A percentile compares a stretch with the other conserved stretches of the same genome.
phyloP scores from a whole-genome alignment of 345 rosid species.

The Populus simonii region DNA sequence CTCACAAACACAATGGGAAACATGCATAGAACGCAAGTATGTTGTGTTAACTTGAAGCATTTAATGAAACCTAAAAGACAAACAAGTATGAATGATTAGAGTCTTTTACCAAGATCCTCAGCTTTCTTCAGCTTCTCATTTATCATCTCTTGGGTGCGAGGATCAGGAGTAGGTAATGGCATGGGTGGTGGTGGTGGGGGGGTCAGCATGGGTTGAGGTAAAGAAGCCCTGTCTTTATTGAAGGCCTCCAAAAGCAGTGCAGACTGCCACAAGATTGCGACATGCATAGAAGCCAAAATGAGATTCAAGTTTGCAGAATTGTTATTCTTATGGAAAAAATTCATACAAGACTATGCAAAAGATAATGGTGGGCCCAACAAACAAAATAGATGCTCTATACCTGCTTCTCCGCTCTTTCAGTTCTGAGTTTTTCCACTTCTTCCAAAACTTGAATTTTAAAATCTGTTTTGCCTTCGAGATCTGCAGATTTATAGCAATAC shows the following conservation, averaged over 20 bases:
- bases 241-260: conserved; percentile 93
- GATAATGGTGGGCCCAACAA: not conserved
- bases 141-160: conserved; percentile 96
- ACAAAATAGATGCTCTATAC: conserved; percentile 30
- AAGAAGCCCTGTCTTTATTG: conserved; percentile 93
- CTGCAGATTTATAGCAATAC: conserved; percentile 32
- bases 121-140: conserved; percentile 98
- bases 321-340: not conserved
- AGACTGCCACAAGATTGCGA: conserved; percentile 46
- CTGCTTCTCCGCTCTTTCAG: conserved; percentile 92
- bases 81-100: not conserved
- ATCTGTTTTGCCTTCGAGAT: conserved; percentile 93
- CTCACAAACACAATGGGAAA: not conserved
- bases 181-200: conserved; percentile 68
- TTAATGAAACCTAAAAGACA: not conserved
- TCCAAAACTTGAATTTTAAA: conserved; percentile 84
- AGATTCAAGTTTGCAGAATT: not conserved
- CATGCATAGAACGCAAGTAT: not conserved
- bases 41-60: not conserved
- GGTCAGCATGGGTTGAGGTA: conserved; percentile 82
- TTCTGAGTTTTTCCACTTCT: conserved; percentile 88
- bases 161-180: conserved; percentile 70
- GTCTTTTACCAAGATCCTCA: conserved; percentile 81
- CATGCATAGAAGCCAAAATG: not conserved
- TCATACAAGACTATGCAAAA: not conserved